phyloP scores from a whole-genome alignment of 495 filamentous ascomycete genomes.

The Astrothelium macrocarpum region DNA sequence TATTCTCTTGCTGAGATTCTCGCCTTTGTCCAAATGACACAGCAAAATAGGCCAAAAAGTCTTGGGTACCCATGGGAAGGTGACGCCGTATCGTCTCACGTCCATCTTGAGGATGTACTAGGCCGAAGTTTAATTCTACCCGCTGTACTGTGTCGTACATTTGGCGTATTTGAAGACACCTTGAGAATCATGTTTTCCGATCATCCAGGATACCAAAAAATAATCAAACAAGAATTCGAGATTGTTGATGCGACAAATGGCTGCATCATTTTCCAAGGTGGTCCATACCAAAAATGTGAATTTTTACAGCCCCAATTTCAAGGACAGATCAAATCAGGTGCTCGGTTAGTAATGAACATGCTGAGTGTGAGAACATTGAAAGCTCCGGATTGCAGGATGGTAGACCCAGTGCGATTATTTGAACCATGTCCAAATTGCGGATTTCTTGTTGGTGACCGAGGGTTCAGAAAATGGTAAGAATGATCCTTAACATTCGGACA shows the following conservation, averaged over 20 bases:
- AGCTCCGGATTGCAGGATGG: not conserved
- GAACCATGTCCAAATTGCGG: not conserved
- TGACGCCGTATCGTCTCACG: not conserved
- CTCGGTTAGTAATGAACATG: not conserved
- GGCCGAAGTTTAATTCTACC: not conserved
- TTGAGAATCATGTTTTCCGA: not conserved
- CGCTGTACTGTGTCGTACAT: not conserved
- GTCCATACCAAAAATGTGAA: not conserved
- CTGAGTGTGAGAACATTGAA: not conserved
- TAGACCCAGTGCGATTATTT: not conserved
- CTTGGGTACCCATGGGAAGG: constrained; percentile 2
- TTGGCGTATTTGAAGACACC: not conserved
- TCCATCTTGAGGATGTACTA: not conserved
- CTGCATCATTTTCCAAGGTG: not conserved
- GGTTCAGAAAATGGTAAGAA: not conserved
- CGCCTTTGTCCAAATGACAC: not conserved
- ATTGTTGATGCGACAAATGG: not conserved
- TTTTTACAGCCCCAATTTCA: not conserved
- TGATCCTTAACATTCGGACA: not conserved
- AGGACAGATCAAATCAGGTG: not conserved
- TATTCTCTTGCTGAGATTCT: not conserved
- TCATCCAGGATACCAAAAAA: not conserved
- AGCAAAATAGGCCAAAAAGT: not conserved
- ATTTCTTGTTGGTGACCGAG: not conserved
- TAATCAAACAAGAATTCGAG: not conserved